Conservation (phyloP, 768 basidiomycete genomes). For the Scleroderma bovista region DNA sequence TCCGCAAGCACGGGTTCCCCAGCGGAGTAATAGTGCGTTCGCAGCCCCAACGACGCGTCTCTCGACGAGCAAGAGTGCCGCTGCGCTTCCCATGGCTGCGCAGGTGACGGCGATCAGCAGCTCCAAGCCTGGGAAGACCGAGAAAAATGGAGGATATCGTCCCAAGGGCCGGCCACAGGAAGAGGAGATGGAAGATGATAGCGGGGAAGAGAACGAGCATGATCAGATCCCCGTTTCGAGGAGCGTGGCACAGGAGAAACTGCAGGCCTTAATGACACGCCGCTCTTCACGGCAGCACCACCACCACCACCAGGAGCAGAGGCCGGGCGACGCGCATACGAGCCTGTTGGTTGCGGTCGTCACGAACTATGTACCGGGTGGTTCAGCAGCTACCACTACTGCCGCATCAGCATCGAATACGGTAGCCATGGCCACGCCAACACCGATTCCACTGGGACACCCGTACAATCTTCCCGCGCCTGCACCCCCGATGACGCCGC, state of each 20-base stretch:
- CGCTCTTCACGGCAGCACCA: slow-evolving; percentile 27
- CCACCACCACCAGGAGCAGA: slow-evolving; percentile 8
- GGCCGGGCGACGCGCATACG: background rate
- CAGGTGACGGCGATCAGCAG: slow-evolving; percentile 36
- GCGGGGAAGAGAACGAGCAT: slow-evolving; percentile 43
- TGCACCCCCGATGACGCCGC: slow-evolving; percentile 69
- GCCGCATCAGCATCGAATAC: slow-evolving; percentile 13
- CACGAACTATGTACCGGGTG: background rate
- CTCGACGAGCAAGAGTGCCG: slow-evolving; percentile 50
- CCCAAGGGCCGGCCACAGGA: slow-evolving; percentile 62
- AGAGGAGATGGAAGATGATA: slow-evolving; percentile 63
- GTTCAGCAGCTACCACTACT: slow-evolving; percentile 12
- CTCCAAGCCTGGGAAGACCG: slow-evolving; percentile 23
- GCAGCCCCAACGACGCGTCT: slow-evolving; percentile 30
- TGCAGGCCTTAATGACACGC: slow-evolving; percentile 51
- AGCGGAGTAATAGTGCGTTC: slow-evolving; percentile 24
- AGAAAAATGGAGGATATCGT: slow-evolving; percentile 42
- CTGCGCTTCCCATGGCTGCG: slow-evolving; percentile 53
- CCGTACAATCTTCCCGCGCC: slow-evolving; percentile 72
- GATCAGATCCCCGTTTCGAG: slow-evolving; percentile 52
- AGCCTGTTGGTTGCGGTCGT: background rate
- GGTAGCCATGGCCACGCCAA: slow-evolving; percentile 31
- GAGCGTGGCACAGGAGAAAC: slow-evolving; percentile 64
- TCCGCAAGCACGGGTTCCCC: slow-evolving; percentile 21
- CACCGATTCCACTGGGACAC: slow-evolving; percentile 55